A percentile compares a stretch with the other conserved stretches of the same genome.
These are phyloP conservation scores for Pluteus cervinus DNA, from an alignment of 768 basidiomycete species.

Conservation along the genomic window DNA sequence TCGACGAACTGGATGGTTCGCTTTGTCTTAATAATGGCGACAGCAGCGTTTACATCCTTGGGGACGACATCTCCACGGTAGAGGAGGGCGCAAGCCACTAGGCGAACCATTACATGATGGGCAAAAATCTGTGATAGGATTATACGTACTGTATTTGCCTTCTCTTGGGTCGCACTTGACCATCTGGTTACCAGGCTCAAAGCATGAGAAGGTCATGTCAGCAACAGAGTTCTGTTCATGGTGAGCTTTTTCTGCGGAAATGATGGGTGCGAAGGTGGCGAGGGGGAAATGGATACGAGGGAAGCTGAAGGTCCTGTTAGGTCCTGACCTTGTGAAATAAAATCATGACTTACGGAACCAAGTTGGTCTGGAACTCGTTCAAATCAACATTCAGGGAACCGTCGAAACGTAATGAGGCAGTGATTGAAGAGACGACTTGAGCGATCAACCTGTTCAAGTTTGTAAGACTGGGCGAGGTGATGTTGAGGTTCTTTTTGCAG, in stretches of 20 bases:
- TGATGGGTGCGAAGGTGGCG: conserved; percentile 90
- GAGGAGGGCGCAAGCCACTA: conserved; percentile 87
- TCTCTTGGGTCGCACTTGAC: conserved; percentile 92
- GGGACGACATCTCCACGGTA: conserved; percentile 97
- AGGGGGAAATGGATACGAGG: conserved; percentile 98
- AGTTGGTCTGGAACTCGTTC: conserved; percentile 98
- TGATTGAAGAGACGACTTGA: conserved; percentile 98
- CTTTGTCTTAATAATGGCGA: conserved; percentile 94
- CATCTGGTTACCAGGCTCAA: conserved; percentile 97
- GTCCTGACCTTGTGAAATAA: conserved; percentile 1
- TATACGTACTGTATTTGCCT: conserved; percentile 92
- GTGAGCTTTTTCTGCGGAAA: conserved; percentile 89
- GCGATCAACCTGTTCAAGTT: conserved; percentile 97
- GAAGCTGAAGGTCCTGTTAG: conserved; percentile 48
- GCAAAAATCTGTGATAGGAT: not conserved
- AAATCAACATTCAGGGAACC: conserved; percentile 97
- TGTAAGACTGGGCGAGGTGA: conserved; percentile 79
- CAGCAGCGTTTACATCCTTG: conserved; percentile 91
- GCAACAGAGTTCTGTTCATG: conserved; percentile 97
- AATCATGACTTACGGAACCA: conserved; percentile 74
- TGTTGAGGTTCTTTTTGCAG: conserved; percentile 92
- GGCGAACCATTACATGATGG: conserved; percentile 1
- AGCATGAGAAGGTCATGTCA: conserved; percentile 98
- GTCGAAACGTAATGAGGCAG: conserved; percentile 94
- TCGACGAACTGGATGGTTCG: conserved; percentile 97